Evolutionary conservation across 768 basidiomycete genomes (phyloP).

Genomic region (Russula foetens): DNA sequence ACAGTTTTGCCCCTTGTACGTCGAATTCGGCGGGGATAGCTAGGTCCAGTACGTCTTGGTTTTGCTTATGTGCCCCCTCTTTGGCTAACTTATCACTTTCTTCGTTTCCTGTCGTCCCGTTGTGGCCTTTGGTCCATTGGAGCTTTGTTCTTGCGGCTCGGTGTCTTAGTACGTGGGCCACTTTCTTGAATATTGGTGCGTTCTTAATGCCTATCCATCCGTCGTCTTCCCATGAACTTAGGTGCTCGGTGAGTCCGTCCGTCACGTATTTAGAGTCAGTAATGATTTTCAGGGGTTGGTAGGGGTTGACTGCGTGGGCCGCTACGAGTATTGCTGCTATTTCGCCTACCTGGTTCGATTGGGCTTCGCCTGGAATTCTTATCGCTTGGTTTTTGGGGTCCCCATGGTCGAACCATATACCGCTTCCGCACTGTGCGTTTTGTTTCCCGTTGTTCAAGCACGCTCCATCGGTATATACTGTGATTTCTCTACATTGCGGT

Average conservation of each 20-base stretch:
- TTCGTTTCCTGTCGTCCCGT: neutral
- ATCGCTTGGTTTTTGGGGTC: neutral
- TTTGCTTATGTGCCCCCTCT: neutral
- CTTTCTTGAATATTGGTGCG: neutral
- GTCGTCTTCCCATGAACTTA: neutral
- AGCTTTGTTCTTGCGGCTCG: neutral
- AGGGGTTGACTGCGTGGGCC: neutral
- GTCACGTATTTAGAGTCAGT: neutral
- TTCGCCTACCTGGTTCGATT: neutral
- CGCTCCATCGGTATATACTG: no score
- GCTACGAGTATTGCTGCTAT: neutral
- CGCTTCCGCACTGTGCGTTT: no score
- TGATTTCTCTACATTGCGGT: no score
- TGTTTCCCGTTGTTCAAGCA: no score
- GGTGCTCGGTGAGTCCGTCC: neutral
- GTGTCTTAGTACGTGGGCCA: neutral
- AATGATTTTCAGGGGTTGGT: neutral
- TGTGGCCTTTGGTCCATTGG: neutral
- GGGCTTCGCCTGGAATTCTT: neutral
- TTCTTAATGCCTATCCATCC: no score
- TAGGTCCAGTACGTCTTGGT: neutral
- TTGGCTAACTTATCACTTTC: neutral
- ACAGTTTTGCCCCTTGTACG: neutral
- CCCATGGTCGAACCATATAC: neutral
- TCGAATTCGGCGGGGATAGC: neutral